These are phyloP conservation scores for Aspergillus brunneoviolaceus DNA, from an alignment of 2,329 filamentous ascomycete species.

Conservation along the genomic window DNA sequence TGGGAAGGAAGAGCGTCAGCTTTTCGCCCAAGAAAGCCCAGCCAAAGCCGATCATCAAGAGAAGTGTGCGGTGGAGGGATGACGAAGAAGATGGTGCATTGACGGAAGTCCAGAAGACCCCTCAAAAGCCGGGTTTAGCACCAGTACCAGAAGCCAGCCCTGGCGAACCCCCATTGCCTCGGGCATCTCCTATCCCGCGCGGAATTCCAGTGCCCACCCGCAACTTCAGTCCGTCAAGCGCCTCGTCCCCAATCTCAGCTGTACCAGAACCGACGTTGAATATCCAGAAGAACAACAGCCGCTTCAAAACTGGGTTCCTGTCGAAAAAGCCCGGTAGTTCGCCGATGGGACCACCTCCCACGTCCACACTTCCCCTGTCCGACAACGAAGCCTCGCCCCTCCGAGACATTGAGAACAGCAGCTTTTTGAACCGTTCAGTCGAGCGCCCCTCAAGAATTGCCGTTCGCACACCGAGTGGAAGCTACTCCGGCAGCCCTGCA, in stretches of 20 bases:
- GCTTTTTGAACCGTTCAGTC: slow-evolving; percentile 48
- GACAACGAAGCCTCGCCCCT: slow-evolving; percentile 58
- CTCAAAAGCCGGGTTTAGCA: slow-evolving; percentile 64
- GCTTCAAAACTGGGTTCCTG: slow-evolving; percentile 88
- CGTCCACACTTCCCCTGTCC: slow-evolving; percentile 61
- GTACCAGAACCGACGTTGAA: slow-evolving; percentile 61
- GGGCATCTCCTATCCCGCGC: slow-evolving; percentile 52
- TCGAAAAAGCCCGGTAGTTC: slow-evolving; percentile 68
- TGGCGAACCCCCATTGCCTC: slow-evolving; percentile 49
- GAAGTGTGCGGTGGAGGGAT: slow-evolving; percentile 87
- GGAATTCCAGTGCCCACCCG: slow-evolving; percentile 43
- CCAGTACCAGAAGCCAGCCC: slow-evolving; percentile 54
- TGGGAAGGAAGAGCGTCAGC: slow-evolving; percentile 68
- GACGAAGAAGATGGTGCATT: slow-evolving; percentile 83
- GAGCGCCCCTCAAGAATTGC: slow-evolving; percentile 41
- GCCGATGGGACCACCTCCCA: slow-evolving; percentile 58
- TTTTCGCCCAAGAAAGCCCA: slow-evolving; percentile 73
- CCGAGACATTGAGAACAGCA: slow-evolving; percentile 52
- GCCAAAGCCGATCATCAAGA: slow-evolving; percentile 65
- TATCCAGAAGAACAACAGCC: slow-evolving; percentile 66
- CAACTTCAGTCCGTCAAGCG: slow-evolving; percentile 40
- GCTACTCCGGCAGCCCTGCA: slow-evolving; percentile 33
- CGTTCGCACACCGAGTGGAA: slow-evolving; percentile 41
- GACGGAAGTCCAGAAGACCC: slow-evolving; percentile 89
- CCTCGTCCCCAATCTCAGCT: slow-evolving; percentile 58